Evolutionary conservation across 129 eudicot genomes (phyloP).

Genomic region (Pseudognaphalium luteoalbum): DNA sequence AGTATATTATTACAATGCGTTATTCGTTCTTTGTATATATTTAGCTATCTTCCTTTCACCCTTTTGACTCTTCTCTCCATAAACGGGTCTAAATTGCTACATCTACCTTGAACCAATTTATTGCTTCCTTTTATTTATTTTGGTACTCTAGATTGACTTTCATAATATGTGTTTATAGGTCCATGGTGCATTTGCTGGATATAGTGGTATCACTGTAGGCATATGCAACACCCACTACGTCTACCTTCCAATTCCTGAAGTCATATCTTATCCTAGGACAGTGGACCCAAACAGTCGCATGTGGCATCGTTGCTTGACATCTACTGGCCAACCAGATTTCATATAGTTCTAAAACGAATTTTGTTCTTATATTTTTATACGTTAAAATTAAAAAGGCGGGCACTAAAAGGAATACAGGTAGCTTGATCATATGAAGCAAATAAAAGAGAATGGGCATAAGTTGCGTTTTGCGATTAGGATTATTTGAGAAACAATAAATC

Average conservation of each 20-base stretch:
- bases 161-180: conserved; percentile 50
- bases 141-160: conserved; percentile 3
- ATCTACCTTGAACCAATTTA: neutral
- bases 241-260: conserved; percentile 96
- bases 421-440: neutral
- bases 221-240: conserved; percentile 96
- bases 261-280: conserved; percentile 66
- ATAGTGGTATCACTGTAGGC: conserved; percentile 95
- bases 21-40: no score
- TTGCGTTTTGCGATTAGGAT: neutral
- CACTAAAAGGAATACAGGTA: neutral
- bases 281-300: conserved; percentile 98
- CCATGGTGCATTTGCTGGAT: conserved; percentile 99
- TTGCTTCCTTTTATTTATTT: neutral
- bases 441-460: neutral
- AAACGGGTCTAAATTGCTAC: neutral
- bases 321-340: conserved; percentile 98
- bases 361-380: conserved; percentile 18
- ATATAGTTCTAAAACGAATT: conserved; percentile 31
- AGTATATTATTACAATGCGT: no score
- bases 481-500: conserved; percentile 8
- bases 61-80: neutral
- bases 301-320: conserved; percentile 99
- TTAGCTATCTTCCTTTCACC: no score
- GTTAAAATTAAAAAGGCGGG: neutral